A percentile compares a stretch with the other conserved stretches of the same genome.
Evolutionary conservation across 1,284 basidiomycete species (phyloP).

Genomic region (Microbotryum scabiosae): DNA sequence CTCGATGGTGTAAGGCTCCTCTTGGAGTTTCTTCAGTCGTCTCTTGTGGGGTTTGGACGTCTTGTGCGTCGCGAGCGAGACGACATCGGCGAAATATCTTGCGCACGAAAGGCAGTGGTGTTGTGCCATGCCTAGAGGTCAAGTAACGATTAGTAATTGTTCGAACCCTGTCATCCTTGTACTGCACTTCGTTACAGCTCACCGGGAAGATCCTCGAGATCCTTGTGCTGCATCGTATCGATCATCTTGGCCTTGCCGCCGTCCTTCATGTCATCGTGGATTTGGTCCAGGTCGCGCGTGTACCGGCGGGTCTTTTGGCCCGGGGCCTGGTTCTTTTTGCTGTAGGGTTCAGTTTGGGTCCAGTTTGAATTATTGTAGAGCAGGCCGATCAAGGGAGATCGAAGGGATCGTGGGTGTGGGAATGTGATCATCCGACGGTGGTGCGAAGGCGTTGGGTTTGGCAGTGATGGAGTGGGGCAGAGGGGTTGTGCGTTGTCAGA

Average conservation of each 20-base stretch:
- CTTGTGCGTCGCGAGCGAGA: slow-evolving; percentile 23
- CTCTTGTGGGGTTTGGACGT: slow-evolving; percentile 28
- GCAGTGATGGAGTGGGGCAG: background rate
- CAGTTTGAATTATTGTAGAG: background rate
- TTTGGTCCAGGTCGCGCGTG: slow-evolving; percentile 27
- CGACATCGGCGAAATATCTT: slow-evolving; percentile 26
- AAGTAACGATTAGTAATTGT: background rate
- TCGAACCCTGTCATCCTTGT: no score
- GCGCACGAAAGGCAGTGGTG: slow-evolving; percentile 26
- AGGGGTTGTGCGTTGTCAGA: background rate
- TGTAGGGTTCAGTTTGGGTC: background rate
- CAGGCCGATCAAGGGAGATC: background rate
- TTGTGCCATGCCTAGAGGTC: slow-evolving; percentile 20
- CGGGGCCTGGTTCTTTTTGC: slow-evolving; percentile 30
- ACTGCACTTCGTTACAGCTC: background rate
- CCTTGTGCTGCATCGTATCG: slow-evolving; percentile 10
- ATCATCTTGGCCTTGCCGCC: slow-evolving; percentile 9
- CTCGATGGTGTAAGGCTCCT: slow-evolving; percentile 30
- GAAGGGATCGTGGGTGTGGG: background rate
- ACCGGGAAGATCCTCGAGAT: slow-evolving; percentile 26
- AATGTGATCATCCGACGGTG: background rate
- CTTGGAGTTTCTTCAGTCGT: slow-evolving; percentile 23
- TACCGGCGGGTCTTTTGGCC: slow-evolving; percentile 22
- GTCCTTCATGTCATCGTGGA: slow-evolving; percentile 28
- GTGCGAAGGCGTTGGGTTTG: background rate